Percentiles rank a stretch among this genome's conserved stretches.
phyloP scores from a whole-genome alignment of 768 basidiomycete species.

The Hydnomerulius pinastri region DNA sequence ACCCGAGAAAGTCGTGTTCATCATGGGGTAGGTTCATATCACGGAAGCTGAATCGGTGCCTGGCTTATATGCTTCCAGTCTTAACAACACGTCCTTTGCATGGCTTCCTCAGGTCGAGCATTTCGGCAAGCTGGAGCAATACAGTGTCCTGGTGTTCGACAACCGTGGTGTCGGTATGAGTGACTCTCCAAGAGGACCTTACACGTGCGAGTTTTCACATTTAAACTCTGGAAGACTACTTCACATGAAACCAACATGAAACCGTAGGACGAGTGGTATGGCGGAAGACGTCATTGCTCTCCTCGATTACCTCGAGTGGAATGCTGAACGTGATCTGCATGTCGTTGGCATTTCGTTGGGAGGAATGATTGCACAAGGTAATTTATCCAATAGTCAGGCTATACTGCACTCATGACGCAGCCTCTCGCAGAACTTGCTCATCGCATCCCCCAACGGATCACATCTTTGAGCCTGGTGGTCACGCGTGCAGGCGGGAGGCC shows the following conservation, averaged over 20 bases:
- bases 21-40: slow-evolving; percentile 62
- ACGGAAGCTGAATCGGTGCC: background rate
- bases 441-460: slow-evolving; percentile 65
- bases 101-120: slow-evolving; percentile 68
- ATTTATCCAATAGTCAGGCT: background rate
- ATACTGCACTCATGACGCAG: background rate
- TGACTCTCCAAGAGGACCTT: slow-evolving; percentile 69
- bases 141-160: slow-evolving; percentile 74
- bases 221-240: background rate
- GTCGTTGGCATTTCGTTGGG: slow-evolving; percentile 77
- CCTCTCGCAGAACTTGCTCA: slow-evolving; percentile 58
- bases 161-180: slow-evolving; percentile 85
- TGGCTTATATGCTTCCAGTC: slow-evolving; percentile 33
- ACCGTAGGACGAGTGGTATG: slow-evolving; percentile 68
- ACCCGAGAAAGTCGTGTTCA: slow-evolving; percentile 65
- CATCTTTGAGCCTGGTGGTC: slow-evolving; percentile 65
- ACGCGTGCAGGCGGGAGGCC: slow-evolving; percentile 65
- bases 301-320: slow-evolving; percentile 76
- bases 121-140: slow-evolving; percentile 56
- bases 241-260: no score
- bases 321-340: slow-evolving; percentile 56
- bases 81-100: slow-evolving; percentile 63
- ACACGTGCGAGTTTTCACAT: slow-evolving; percentile 53
- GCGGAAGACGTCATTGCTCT: slow-evolving; percentile 71
- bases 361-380: slow-evolving; percentile 84